Base-by-base conservation (phyloP, 257 asterid species). In the Solanum bukasovii region DNA sequence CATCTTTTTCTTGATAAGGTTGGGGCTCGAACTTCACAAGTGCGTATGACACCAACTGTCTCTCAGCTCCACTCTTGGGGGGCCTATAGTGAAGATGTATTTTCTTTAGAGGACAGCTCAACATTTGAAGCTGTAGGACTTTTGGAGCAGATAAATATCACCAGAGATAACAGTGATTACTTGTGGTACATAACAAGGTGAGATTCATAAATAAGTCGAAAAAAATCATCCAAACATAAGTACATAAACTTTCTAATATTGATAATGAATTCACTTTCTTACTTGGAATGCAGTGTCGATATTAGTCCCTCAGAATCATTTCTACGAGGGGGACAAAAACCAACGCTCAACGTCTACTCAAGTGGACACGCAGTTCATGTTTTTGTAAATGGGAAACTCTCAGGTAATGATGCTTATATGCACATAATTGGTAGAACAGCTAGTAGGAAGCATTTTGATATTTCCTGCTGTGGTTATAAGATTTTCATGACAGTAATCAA, bases 101-200 rank as follows among this genome's bases (percentile, higher is more conserved):
- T 89, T 25, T 86, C 93, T 73, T 40, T 88, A 38, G 91, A 90
- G 38, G 95, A 89, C 40, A 87, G 90, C 86, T 88, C 95, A 33
- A 67, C 92, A 14, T 87, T 91, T 42, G 87, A 91, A 78, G 89
- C 94, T 75, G 56, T 21, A 73, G 94, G 94, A 89, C 94, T 94
- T 67, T 88, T 93, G 21, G 96, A 93, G 90, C 98, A 94, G 91
- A 86, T 94, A 83, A 93, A 89, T 87, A 83, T 93, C 85, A 94
- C 98, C n/a, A 90, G 94, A 87, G 98, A 94, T 87, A 90, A 7
- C 72, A 94, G 93, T 65, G 98, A 94, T 89, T 93, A 94, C 77
- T 91, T 94, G 91, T 94, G 98, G 98, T 94, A 93, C 86, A 90
- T 89, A 74, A 94, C 93, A 82, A 91, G 94, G 98, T 94, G 83